Base-by-base conservation (phyloP, 2,329 filamentous ascomycete species). In the Botrytis galanthina region DNA sequence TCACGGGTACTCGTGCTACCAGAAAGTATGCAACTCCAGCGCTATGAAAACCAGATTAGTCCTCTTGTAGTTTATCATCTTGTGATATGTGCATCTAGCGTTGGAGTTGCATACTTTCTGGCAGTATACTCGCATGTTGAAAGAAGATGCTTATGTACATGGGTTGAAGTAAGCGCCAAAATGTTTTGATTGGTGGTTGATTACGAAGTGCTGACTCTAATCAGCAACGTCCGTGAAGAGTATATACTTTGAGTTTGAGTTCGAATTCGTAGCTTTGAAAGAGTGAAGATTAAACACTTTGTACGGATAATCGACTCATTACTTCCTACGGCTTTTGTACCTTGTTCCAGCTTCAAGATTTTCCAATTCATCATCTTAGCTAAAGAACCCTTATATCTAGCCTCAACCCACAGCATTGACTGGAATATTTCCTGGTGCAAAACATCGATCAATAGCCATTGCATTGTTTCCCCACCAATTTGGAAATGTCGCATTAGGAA, bases 391-490 rank as follows among this genome's bases (percentile, higher is more conserved):
- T 18, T 18, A 9, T 0, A 39, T n/a, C 12, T 10, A 29, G 16
- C 22, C n/a, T 64, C 39, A 72, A 0, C 42, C n/a, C n/a, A 72
- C 7, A 8, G 70, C 70, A 37, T 37, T 46, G 6, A 18, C 20
- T 10, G 70, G 70, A n/a, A 72, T 18, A 54, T 44, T 67, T 10
- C 61, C 61, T 12, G 79, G 77, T 4, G 79, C 75, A 64, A 79
- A 81, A 73, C 79, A 81, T 18, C 79, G 75, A 70, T 81, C 79
- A 26, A 76, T 39, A 22, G 75, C 74, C 10, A 62, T 29, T 5
- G 70, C 70, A 71, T 79, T 75, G 54, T 81, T 80, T 0, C 79
- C 80, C 80, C 80, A 81, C 79, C 81, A 81, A n/a, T 73, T 72
- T 12, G 80, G 80, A 61, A 82, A 78, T 7, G 59, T 48, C 0